Base-by-base conservation (phyloP, 2,329 filamentous ascomycete genomes). In the Graphilbum sp. region DNA sequence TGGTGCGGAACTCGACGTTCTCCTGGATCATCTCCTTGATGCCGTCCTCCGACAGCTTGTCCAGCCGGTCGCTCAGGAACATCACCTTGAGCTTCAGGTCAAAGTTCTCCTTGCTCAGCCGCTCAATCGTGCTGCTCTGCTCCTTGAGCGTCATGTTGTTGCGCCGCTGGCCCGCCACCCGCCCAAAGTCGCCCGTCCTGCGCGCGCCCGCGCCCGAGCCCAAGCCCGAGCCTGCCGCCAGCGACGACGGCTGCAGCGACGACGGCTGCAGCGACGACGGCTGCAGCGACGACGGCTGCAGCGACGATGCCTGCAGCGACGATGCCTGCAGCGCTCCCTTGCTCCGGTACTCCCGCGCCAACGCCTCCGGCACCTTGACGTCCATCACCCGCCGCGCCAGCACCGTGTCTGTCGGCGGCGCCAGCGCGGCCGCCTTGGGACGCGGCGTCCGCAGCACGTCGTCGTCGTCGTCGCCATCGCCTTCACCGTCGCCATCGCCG, bases 21-120 rank as follows among this genome's bases (percentile, higher is more conserved):
- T 95, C 88, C 33, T 85, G 86, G 49, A 96, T 93, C 79, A 95
- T 92, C 55, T 95, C 88, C 60, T 93, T 93, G 54, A 98, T 79
- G 45, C 87, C 86, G 59, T 96, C 88, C 54, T 96, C 88, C 2
- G 87, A 95, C 32, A 92, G 72, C 53, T 88, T 90, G 57, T 93
- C 86, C 17, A 98, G 63, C 2, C 88, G 81, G 55, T 96, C 84
- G 50, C 88, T 92, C 35, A 98, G 69, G 52, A 95, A 98, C 67
- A 95, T 92, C 46, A 96, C 90, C 55, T 94, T 92, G 58, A 96
- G 76, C 59, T 96, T 95, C 39, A 96, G 63, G 54, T 95, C 88
- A 54, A 96, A 98, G 47, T 98, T 98, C 56, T 98, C 90, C 59
- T 98, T 98, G 43, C 85, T 92, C 2, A 96, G 68, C 42, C 87